phyloP scores from a whole-genome alignment of 768 basidiomycete species.

The Cystobasidiopsis lactophilus region DNA sequence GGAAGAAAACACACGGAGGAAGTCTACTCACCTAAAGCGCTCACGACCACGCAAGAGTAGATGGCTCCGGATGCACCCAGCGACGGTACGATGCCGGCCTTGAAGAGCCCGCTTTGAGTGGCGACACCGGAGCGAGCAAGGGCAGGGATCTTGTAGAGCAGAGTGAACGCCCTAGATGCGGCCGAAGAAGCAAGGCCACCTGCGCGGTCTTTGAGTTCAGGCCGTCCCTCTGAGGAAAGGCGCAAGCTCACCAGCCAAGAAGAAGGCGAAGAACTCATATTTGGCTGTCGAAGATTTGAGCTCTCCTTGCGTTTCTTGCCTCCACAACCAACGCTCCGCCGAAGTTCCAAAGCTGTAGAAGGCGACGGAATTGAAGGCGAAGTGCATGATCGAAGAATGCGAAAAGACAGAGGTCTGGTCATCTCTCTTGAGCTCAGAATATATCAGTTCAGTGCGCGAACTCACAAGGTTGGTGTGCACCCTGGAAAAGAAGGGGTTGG shows the following conservation, averaged over 20 bases:
- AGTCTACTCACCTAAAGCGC: slow-evolving; percentile 8
- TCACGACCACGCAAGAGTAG: slow-evolving; percentile 10
- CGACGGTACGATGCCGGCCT: background rate
- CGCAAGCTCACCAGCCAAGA: slow-evolving; percentile 6
- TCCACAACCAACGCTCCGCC: background rate
- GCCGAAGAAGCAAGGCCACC: slow-evolving; percentile 12
- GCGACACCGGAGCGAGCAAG: background rate
- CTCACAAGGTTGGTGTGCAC: slow-evolving; percentile 5
- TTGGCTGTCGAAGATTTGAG: slow-evolving; percentile 11
- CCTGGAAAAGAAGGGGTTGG: slow-evolving; percentile 5
- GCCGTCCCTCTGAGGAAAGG: background rate
- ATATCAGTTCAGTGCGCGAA: background rate
- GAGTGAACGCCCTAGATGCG: slow-evolving; percentile 11
- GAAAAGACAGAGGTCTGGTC: slow-evolving; percentile 11
- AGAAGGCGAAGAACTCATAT: slow-evolving; percentile 17
- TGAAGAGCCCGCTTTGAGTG: background rate
- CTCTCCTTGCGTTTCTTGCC: slow-evolving; percentile 3
- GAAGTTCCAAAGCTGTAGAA: slow-evolving; percentile 8
- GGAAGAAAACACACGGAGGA: background rate
- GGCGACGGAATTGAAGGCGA: slow-evolving; percentile 16
- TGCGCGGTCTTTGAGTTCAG: background rate
- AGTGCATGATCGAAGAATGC: slow-evolving; percentile 11
- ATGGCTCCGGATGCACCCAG: slow-evolving; percentile 8
- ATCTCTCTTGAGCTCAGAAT: background rate
- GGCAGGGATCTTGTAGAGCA: slow-evolving; percentile 2